Evolutionary conservation across 2,329 filamentous ascomycete genomes (phyloP), one percentile per base, ranked within the genome.

Genomic region (Magnaporthiopsis rhizophila): DNA sequence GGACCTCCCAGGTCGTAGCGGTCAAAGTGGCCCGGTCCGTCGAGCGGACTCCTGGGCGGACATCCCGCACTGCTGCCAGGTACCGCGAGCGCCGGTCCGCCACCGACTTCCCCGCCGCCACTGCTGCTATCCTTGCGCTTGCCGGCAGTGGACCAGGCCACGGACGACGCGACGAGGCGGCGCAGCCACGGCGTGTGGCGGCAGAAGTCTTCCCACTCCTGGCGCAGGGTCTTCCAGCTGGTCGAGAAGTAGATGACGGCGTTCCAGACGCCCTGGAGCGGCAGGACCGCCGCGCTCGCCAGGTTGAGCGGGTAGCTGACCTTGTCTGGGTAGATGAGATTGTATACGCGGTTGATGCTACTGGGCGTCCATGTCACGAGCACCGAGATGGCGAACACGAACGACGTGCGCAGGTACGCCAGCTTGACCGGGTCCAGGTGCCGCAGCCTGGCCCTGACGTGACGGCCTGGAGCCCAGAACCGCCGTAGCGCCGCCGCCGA

Each of bases 241-340:
- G 89, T 90, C 6, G 83, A 83, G 66, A 89, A 84, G 75, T 92
- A 94, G 64, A 95, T 91, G 63, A 91, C 77, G 36, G 86, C 84
- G 71, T 94, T 94, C 89, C 90, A 93, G 38, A 92, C 83, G 0
- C 91, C 91, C 73, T 94, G 91, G 1, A 92, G 79, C 0, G 91
- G 90, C 4, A 94, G 79, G 0, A 93, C 90, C 1, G 90, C 80
- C 2, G 88, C 87, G 8, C 88, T 87, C 1, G 85, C 83, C 62
- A 91, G 82, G 71, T 90, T 89, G 62, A 92, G 83, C 13, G 81
- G 83, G 72, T 86, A 93, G 65, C 80, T 83, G 36, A 81, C 79
- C 11, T 76, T 69, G 15, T 79, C 72, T 0, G 84, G 83, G 62
- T 83, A 75, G 9, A 86, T 75, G 67, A 92, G 81, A 67, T 86